These are phyloP conservation scores for Diaporthe capsici DNA, from an alignment of 2,329 filamentous ascomycete genomes.

Conservation along the genomic window DNA sequence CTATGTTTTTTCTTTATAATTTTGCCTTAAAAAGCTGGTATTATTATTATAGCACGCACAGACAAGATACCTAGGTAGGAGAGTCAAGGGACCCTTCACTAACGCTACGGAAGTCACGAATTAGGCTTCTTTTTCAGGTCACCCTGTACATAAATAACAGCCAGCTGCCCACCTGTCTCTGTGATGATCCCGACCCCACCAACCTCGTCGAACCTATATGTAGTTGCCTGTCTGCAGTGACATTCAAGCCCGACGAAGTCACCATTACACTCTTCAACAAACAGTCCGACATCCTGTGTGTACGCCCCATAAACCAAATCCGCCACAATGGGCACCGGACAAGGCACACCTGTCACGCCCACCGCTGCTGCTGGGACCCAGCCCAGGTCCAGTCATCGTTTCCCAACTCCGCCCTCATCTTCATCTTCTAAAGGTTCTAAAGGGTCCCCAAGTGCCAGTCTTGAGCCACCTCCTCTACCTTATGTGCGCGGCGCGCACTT, in stretches of 20 bases:
- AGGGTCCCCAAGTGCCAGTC: background rate
- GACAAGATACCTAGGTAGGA: too few relatives aligned
- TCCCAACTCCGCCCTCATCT: slow-evolving; percentile 1
- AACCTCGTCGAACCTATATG: too few relatives aligned
- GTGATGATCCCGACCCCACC: too few relatives aligned
- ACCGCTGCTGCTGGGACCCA: background rate
- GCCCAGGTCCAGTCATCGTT: background rate
- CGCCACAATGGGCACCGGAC: background rate
- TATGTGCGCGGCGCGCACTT: background rate
- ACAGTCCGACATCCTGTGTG: background rate
- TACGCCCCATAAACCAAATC: background rate
- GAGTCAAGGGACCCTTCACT: too few relatives aligned
- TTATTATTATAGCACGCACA: too few relatives aligned
- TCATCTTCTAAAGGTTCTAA: slow-evolving; percentile 2
- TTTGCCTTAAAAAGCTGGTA: too few relatives aligned
- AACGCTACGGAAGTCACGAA: too few relatives aligned
- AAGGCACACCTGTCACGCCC: slow-evolving; percentile 2
- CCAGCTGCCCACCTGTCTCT: too few relatives aligned
- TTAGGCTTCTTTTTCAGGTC: too few relatives aligned
- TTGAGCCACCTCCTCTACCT: background rate
- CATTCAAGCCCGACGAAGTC: background rate
- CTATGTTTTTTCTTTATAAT: too few relatives aligned
- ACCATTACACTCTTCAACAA: background rate
- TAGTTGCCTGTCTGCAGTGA: background rate
- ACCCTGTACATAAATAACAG: too few relatives aligned